phyloP scores from a whole-genome alignment of 768 basidiomycete genomes.

The Postia placenta region DNA sequence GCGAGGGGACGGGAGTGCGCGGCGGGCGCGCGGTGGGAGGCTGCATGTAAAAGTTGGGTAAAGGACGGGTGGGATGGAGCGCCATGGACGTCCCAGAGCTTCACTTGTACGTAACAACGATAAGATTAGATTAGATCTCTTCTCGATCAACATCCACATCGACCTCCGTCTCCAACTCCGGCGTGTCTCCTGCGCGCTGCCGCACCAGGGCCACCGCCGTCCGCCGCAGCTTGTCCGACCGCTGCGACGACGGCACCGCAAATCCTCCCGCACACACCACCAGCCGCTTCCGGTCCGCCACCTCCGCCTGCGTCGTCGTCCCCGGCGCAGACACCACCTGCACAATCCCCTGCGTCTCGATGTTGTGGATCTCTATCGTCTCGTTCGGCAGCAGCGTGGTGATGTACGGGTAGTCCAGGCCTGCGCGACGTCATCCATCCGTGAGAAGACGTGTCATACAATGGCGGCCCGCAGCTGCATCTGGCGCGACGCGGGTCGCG shows the following conservation, averaged over 20 bases:
- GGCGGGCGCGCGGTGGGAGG: background rate
- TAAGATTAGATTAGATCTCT: constrained; percentile 16
- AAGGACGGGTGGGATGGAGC: background rate
- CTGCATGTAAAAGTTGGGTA: constrained; percentile 4
- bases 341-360: constrained; percentile 65
- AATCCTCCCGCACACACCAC: constrained; percentile 30
- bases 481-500: background rate
- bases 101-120: constrained; percentile 4
- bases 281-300: constrained; percentile 24
- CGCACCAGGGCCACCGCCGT: constrained; percentile 16
- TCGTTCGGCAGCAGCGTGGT: constrained; percentile 73
- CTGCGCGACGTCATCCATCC: constrained; percentile 30
- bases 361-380: constrained; percentile 74
- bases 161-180: background rate
- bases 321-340: constrained; percentile 58
- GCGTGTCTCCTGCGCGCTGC: background rate
- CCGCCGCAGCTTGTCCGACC: constrained; percentile 33
- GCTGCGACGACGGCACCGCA: constrained; percentile 35
- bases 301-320: constrained; percentile 17
- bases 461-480: background rate
- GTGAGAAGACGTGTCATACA: background rate
- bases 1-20: background rate
- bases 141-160: background rate
- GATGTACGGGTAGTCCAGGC: constrained; percentile 77
- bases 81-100: background rate